A percentile compares a stretch with the other conserved stretches of the same genome.
These are phyloP conservation scores for Tulasnella sp. DNA, from an alignment of 768 basidiomycete genomes.

Conservation along the genomic window DNA sequence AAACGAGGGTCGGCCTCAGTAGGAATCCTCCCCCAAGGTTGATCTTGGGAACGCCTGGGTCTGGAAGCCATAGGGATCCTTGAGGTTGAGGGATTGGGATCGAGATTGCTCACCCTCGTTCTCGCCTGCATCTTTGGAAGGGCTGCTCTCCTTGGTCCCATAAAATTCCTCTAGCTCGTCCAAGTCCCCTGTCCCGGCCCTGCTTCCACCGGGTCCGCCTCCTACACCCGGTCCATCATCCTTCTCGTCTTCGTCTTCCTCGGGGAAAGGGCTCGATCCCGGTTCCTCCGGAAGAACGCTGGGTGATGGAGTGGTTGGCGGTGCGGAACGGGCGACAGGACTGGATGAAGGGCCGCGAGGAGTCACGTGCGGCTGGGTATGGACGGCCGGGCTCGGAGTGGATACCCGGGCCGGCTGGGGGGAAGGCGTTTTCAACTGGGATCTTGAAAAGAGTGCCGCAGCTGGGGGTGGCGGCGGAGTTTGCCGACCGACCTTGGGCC, in stretches of 20 bases:
- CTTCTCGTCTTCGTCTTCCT: background rate
- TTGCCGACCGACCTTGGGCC: background rate
- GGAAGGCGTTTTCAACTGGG: background rate
- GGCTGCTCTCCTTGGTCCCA: background rate
- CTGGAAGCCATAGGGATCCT: background rate
- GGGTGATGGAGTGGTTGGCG: background rate
- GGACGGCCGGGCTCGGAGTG: background rate
- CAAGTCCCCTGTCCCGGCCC: background rate
- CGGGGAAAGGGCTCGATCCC: background rate
- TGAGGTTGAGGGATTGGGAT: background rate
- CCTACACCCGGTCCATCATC: background rate
- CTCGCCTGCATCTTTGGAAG: background rate
- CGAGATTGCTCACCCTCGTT: background rate
- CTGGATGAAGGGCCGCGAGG: background rate
- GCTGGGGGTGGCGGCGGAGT: background rate
- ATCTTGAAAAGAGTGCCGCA: background rate
- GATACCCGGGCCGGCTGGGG: background rate
- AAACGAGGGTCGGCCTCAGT: background rate
- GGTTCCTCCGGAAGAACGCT: background rate
- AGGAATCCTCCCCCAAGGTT: background rate
- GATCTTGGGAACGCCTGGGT: background rate
- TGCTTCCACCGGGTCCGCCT: background rate
- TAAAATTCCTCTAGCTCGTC: conserved; percentile 1
- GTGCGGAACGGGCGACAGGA: background rate
- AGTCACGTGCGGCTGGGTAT: background rate